Evolutionary conservation across 2,329 filamentous ascomycete genomes (phyloP).

Genomic region (Zymoseptoria tritici): DNA sequence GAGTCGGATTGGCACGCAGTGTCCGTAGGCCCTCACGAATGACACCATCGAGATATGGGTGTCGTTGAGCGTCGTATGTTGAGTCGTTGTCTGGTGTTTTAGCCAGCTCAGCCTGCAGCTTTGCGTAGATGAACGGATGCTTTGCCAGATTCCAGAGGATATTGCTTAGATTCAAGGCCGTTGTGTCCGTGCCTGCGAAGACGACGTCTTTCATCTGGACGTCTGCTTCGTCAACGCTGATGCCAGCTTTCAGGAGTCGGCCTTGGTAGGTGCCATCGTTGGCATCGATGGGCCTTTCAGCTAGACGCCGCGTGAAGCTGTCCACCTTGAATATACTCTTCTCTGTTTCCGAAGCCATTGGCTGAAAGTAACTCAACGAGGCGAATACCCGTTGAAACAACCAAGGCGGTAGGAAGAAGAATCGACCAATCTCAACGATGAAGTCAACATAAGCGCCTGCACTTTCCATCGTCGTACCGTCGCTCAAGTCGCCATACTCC

Average conservation of each 20-base stretch:
- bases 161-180: slow-evolving; percentile 45
- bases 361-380: slow-evolving; percentile 29
- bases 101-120: slow-evolving; percentile 31
- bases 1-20: slow-evolving; percentile 45
- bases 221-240: slow-evolving; percentile 39
- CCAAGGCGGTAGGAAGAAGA: slow-evolving; percentile 46
- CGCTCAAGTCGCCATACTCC: slow-evolving; percentile 43
- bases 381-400: slow-evolving; percentile 37
- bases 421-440: slow-evolving; percentile 48
- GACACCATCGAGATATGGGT: slow-evolving; percentile 43
- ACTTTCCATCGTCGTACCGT: slow-evolving; percentile 24
- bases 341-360: slow-evolving; percentile 27
- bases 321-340: slow-evolving; percentile 37
- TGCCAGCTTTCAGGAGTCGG: slow-evolving; percentile 39
- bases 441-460: slow-evolving; percentile 47
- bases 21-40: slow-evolving; percentile 46
- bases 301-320: slow-evolving; percentile 36
- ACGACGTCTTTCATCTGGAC: slow-evolving; percentile 49
- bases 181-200: slow-evolving; percentile 50
- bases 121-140: slow-evolving; percentile 34
- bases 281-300: slow-evolving; percentile 23
- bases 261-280: slow-evolving; percentile 41
- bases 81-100: slow-evolving; percentile 19
- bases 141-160: slow-evolving; percentile 41
- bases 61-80: slow-evolving; percentile 28